phyloP scores from a whole-genome alignment of 495 filamentous ascomycete species.

The Tetracladium setigerum region DNA sequence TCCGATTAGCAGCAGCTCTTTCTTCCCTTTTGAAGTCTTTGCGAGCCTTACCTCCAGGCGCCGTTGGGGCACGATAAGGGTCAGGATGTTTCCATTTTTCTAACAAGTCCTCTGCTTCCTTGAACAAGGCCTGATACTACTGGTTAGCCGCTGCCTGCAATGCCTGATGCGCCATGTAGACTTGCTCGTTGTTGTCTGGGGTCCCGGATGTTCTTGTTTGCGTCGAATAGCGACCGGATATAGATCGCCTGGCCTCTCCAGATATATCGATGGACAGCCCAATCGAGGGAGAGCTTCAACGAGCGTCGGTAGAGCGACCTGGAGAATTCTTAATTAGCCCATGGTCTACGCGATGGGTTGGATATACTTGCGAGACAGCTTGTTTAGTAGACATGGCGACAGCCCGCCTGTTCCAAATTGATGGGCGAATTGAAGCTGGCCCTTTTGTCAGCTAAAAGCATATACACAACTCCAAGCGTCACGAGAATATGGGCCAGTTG shows the following conservation, averaged over 20 bases:
- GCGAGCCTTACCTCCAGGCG: constrained; percentile 78
- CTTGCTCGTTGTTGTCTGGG: constrained; percentile 80
- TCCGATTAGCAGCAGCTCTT: constrained; percentile 20
- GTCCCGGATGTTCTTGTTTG: constrained; percentile 79
- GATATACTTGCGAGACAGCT: constrained; percentile 14
- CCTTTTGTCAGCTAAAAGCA: constrained; percentile 1
- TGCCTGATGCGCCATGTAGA: neutral
- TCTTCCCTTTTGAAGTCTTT: neutral
- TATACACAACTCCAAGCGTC: neutral
- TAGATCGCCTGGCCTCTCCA: constrained; percentile 96
- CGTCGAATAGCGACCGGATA: constrained; percentile 91
- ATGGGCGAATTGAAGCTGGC: neutral
- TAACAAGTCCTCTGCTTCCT: constrained; percentile 79
- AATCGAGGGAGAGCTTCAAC: constrained; percentile 88
- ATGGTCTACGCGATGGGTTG: neutral
- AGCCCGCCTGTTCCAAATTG: neutral
- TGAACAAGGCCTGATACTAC: constrained; percentile 60
- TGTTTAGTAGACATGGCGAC: constrained; percentile 21
- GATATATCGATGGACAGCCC: constrained; percentile 80
- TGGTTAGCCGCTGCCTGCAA: neutral
- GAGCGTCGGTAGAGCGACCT: constrained; percentile 92
- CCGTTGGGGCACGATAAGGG: constrained; percentile 78
- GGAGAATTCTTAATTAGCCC: neutral
- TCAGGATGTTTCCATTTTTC: constrained; percentile 97
- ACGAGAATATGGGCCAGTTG: neutral